phyloP scores from a whole-genome alignment of 805 yeast species.

The Groenewaldozyma salmanticensis region DNA sequence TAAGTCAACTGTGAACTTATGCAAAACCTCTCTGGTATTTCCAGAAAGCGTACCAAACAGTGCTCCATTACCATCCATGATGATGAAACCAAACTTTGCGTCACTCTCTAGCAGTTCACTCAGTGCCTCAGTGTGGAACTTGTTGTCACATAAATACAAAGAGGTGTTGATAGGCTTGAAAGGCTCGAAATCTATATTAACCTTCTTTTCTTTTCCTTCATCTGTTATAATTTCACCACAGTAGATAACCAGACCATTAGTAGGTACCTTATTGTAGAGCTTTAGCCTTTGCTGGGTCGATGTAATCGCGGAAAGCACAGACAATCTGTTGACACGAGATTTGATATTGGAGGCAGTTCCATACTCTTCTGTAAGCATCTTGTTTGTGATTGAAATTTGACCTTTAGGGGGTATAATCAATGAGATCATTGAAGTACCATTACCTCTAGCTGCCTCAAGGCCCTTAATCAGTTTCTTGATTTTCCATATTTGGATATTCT shows the following conservation, averaged over 20 bases:
- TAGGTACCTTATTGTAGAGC: slow-evolving; percentile 80
- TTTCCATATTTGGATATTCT: slow-evolving; percentile 98
- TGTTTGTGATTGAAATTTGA: slow-evolving; percentile 78
- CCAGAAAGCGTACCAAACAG: slow-evolving; percentile 93
- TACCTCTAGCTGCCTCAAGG: slow-evolving; percentile 88
- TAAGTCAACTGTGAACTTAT: slow-evolving; percentile 92
- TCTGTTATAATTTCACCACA: slow-evolving; percentile 98
- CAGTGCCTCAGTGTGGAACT: slow-evolving; percentile 95
- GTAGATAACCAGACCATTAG: slow-evolving; percentile 89
- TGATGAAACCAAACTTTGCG: slow-evolving; percentile 93
- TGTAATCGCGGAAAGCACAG: slow-evolving; percentile 93
- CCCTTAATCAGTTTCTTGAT: slow-evolving; percentile 86
- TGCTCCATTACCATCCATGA: slow-evolving; percentile 99
- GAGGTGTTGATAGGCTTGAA: slow-evolving; percentile 99
- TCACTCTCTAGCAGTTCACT: slow-evolving; percentile 90
- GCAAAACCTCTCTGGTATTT: slow-evolving; percentile 91
- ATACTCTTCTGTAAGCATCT: slow-evolving; percentile 94
- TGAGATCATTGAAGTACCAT: slow-evolving; percentile 98
- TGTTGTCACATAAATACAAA: slow-evolving; percentile 89
- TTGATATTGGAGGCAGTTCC: slow-evolving; percentile 98
- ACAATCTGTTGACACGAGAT: slow-evolving; percentile 92
- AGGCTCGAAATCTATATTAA: slow-evolving; percentile 96
- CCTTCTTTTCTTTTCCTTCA: slow-evolving; percentile 95
- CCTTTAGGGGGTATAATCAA: slow-evolving; percentile 92
- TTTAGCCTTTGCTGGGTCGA: slow-evolving; percentile 96